Conservation (phyloP, 2,329 filamentous ascomycete genomes). For the Aspergillus pseudonomiae region DNA sequence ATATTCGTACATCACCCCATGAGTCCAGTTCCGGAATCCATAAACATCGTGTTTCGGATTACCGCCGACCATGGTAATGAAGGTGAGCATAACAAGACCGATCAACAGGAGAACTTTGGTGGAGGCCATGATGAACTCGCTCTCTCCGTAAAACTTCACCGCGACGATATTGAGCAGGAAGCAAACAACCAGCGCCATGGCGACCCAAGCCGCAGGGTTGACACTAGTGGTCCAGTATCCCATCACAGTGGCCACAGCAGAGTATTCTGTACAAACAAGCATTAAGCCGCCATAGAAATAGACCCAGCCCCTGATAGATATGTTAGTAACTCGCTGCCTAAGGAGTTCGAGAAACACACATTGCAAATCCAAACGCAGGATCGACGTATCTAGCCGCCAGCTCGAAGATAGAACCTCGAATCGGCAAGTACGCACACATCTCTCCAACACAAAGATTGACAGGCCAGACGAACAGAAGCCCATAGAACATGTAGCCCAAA, state of each 20-base stretch:
- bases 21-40: slow-evolving; percentile 67
- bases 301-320: slow-evolving; percentile 40
- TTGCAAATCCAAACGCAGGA: slow-evolving; percentile 49
- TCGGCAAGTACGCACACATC: slow-evolving; percentile 37
- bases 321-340: neutral
- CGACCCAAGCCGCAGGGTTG: slow-evolving; percentile 47
- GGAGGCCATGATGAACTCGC: slow-evolving; percentile 71
- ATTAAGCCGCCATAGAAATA: slow-evolving; percentile 51
- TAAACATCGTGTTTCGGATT: slow-evolving; percentile 71
- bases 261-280: slow-evolving; percentile 52
- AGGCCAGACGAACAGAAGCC: slow-evolving; percentile 36
- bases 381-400: slow-evolving; percentile 54
- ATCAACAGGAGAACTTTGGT: slow-evolving; percentile 72
- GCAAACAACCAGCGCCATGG: slow-evolving; percentile 45
- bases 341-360: slow-evolving; percentile 18
- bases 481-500: slow-evolving; percentile 41
- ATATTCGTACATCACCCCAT: slow-evolving; percentile 67
- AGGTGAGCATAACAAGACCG: slow-evolving; percentile 71
- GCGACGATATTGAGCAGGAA: slow-evolving; percentile 68
- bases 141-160: slow-evolving; percentile 72
- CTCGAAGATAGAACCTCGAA: slow-evolving; percentile 52
- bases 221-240: slow-evolving; percentile 49
- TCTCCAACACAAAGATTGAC: slow-evolving; percentile 35
- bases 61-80: slow-evolving; percentile 78
- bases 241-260: slow-evolving; percentile 48